Percentiles rank a stretch among this genome's conserved stretches.
These are phyloP conservation scores for Zostera marina DNA, from an alignment of 116 monocot species.

Conservation along the genomic window DNA sequence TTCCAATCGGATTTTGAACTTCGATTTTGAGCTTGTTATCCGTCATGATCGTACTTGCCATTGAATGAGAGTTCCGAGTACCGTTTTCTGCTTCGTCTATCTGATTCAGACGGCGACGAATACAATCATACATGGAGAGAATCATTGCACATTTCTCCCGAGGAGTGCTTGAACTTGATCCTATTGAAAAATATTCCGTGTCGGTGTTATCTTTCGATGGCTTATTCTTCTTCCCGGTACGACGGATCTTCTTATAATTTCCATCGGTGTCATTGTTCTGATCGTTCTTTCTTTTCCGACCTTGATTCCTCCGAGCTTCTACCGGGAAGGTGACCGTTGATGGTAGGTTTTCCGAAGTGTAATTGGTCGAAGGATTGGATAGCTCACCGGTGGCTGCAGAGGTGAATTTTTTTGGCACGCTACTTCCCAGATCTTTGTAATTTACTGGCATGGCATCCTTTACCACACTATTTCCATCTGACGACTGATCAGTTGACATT, in stretches of 20 bases:
- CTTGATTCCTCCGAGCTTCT: too few species aligned
- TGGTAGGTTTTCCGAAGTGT: too few species aligned
- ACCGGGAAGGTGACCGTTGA: too few species aligned
- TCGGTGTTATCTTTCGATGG: background rate
- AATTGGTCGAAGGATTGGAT: too few species aligned
- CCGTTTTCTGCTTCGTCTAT: conserved; percentile 32
- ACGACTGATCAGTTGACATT: too few species aligned
- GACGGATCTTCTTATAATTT: conserved; percentile 4
- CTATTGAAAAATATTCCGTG: conserved; percentile 13
- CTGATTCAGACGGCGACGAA: conserved; percentile 51
- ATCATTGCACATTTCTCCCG: conserved; percentile 41
- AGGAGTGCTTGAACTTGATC: conserved; percentile 22
- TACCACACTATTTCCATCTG: too few species aligned
- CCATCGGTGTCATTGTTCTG: conserved; percentile 4
- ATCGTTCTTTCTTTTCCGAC: too few species aligned
- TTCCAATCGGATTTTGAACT: conserved; percentile 36
- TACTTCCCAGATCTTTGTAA: too few species aligned
- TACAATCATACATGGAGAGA: conserved; percentile 67
- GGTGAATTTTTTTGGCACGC: too few species aligned
- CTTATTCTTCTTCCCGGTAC: background rate
- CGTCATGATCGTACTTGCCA: conserved; percentile 52
- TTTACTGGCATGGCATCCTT: too few species aligned
- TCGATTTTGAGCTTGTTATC: conserved; percentile 47
- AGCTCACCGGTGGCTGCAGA: too few species aligned
- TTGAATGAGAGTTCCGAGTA: conserved; percentile 42